Conservation (phyloP, 2,329 filamentous ascomycete genomes). For the Bertia moriformis region DNA sequence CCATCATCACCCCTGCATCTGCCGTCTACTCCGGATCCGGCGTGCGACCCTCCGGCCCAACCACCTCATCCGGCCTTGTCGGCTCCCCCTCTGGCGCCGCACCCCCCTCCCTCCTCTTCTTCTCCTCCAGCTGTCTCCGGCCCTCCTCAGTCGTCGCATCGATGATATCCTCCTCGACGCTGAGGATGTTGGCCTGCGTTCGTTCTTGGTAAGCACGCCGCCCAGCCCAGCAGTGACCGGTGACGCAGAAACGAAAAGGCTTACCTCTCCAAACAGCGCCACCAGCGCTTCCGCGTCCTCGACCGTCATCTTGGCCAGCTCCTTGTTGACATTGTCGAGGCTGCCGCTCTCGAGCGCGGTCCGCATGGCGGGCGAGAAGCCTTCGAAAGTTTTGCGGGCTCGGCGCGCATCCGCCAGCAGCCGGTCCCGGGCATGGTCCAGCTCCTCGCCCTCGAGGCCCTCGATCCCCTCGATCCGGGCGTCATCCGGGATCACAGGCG, state of each 20-base stretch:
- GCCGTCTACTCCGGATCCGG: too few relatives aligned
- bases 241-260: slow-evolving; percentile 7
- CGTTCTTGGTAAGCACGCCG: slow-evolving; percentile 4
- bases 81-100: too few relatives aligned
- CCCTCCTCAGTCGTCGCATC: slow-evolving; percentile 87
- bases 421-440: not conserved
- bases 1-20: too few relatives aligned
- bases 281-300: slow-evolving; percentile 78
- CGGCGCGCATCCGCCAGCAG: slow-evolving; percentile 31
- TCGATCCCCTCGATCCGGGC: slow-evolving; percentile 19
- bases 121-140: slow-evolving; percentile 59
- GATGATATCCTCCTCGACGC: slow-evolving; percentile 82
- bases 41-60: too few relatives aligned
- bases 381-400: slow-evolving; percentile 65
- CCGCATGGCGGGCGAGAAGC: slow-evolving; percentile 68
- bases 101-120: slow-evolving; percentile 54
- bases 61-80: too few relatives aligned
- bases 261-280: slow-evolving; percentile 58
- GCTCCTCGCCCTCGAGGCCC: not conserved
- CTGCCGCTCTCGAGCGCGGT: slow-evolving; percentile 76
- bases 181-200: slow-evolving; percentile 64
- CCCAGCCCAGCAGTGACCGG: slow-evolving; percentile 22
- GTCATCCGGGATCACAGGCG: slow-evolving; percentile 53
- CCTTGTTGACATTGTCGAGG: slow-evolving; percentile 76
- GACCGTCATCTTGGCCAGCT: slow-evolving; percentile 76